A percentile compares a stretch with the other conserved stretches of the same genome.
These are phyloP conservation scores for Boletus rubescentipes DNA, from an alignment of 768 basidiomycete species.

Conservation along the genomic window DNA sequence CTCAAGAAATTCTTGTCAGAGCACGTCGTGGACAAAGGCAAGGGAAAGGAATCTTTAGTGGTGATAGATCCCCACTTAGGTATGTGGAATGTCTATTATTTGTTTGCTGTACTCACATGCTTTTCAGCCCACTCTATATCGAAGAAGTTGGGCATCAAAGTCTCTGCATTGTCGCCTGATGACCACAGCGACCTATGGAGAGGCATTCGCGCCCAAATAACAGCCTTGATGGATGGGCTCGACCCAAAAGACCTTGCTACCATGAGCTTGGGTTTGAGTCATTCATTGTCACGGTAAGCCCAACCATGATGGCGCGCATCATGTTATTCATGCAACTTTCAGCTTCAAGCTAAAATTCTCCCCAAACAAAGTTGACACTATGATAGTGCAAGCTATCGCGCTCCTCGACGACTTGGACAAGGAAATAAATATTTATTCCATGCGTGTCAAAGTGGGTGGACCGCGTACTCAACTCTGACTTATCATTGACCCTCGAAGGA, in stretches of 20 bases:
- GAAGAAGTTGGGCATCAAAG: conserved; percentile 92
- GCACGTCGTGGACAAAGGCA: conserved; percentile 84
- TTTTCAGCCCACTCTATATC: conserved; percentile 75
- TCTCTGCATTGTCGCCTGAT: conserved; percentile 58
- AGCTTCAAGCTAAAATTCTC: conserved; percentile 99
- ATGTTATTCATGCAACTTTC: conserved; percentile 7
- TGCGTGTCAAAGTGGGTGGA: conserved; percentile 88
- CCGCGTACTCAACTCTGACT: not conserved
- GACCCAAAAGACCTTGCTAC: conserved; percentile 94
- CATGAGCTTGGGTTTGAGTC: conserved; percentile 96
- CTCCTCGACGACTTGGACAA: conserved; percentile 98
- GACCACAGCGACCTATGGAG: conserved; percentile 84
- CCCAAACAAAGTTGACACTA: conserved; percentile 98
- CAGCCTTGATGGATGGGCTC: conserved; percentile 83
- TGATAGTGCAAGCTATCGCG: conserved; percentile 99
- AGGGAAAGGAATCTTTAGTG: conserved; percentile 79
- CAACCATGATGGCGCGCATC: not conserved
- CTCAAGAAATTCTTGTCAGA: conserved; percentile 92
- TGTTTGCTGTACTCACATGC: conserved; percentile 5
- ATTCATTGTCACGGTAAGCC: conserved; percentile 87
- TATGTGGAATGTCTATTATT: conserved; percentile 38
- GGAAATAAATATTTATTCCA: conserved; percentile 98
- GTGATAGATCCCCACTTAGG: conserved; percentile 92
- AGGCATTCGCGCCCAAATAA: conserved; percentile 89
- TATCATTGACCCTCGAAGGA: conserved; percentile 53